Conservation (phyloP, 345 rosid genomes). For the Eucalyptus viminalis region DNA sequence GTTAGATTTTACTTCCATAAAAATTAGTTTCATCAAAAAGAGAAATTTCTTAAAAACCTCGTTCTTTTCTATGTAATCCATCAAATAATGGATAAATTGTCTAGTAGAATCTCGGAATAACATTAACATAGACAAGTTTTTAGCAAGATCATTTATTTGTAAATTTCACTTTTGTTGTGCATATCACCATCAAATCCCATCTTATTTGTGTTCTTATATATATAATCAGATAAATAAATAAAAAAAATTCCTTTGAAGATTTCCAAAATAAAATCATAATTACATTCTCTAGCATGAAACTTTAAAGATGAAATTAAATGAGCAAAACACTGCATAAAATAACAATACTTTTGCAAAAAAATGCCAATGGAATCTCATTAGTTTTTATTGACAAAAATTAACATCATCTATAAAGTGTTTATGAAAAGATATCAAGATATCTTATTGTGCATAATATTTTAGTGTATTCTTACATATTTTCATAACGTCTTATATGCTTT, state of each 20-base stretch:
- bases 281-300: not conserved
- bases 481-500: not conserved
- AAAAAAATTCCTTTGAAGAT: too few species aligned
- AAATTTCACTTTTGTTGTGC: not conserved
- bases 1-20: not conserved
- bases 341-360: too few species aligned
- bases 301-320: not conserved
- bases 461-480: not conserved
- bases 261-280: too few species aligned
- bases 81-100: not conserved
- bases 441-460: not conserved
- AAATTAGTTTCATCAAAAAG: not conserved
- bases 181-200: not conserved
- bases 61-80: not conserved
- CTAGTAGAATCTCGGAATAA: not conserved
- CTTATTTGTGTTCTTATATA: not conserved
- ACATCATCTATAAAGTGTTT: not conserved
- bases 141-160: not conserved
- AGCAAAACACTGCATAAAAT: not conserved
- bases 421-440: not conserved
- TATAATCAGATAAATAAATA: too few species aligned
- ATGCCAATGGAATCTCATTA: not conserved
- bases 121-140: not conserved
- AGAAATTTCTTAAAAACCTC: not conserved
- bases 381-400: too few species aligned